Base-by-base conservation (phyloP, 2,329 filamentous ascomycete species). In the Aspergillus pseudotamarii region DNA sequence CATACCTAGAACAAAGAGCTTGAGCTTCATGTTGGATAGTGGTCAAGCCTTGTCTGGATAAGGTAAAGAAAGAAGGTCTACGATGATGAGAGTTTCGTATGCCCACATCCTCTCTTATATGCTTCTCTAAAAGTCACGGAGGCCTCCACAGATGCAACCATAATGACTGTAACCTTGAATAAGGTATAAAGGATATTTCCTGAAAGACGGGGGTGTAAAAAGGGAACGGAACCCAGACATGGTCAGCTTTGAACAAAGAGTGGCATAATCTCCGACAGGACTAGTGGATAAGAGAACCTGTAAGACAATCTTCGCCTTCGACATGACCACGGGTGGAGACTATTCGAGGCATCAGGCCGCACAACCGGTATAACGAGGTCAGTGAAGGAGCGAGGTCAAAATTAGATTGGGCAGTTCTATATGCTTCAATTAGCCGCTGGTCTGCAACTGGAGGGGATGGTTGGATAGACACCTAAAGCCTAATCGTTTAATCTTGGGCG, bases 11-110 rank as follows among this genome's bases (percentile, higher is more conserved):
- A 58, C 11, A 23, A 54, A 43, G 4, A 5, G 50, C 21, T 14
- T 55, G 34, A 36, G 14, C 60, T 34, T 62, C 38, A 54, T 62
- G 5, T 11, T 38, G 32, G 10, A 23, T 19, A 55, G 51, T 55
- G 51, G 23, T 36, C 51, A 36, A 21, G 28, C 11, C 16, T 36
- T 21, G 28, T 21, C n/a, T 11, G 32, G 16, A 34, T 51, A 12
- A 51, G 28, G n/a, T 9, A 16, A 8, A 11, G 36, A 21, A 55
- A 55, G 23, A 19, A n/a, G 21, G 19, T 55, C 8, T 19, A 28
- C 1, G 30, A 36, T 14, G 11, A 8, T 3, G 5, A 55, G 11
- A 26, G n/a, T 28, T 14, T 21, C 2, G 5, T 26, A 38, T 19
- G 51, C 19, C 32, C 14, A 26, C n/a, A 38, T 19, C 14, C 12